Evolutionary conservation across 2,329 filamentous ascomycete species (phyloP).

Genomic region (Colletotrichum simmondsii): DNA sequence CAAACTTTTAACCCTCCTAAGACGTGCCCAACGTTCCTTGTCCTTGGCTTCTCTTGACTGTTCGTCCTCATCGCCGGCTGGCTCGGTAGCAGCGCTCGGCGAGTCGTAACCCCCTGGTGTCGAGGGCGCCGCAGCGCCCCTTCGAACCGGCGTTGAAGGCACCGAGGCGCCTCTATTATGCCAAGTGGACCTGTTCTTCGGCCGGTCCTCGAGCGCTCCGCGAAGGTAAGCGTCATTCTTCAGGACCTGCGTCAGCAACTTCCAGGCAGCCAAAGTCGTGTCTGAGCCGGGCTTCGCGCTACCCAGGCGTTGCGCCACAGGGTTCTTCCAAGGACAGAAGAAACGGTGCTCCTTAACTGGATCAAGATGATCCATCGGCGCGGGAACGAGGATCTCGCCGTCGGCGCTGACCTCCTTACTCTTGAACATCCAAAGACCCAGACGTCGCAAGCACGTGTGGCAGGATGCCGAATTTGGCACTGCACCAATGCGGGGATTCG

Average conservation of each 20-base stretch:
- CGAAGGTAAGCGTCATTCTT: slow-evolving; percentile 69
- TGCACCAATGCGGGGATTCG: slow-evolving; percentile 63
- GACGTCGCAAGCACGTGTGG: slow-evolving; percentile 84
- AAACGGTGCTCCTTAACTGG: slow-evolving; percentile 80
- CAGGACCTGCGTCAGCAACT: slow-evolving; percentile 63
- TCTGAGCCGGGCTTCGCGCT: slow-evolving; percentile 46
- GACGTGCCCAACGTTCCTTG: slow-evolving; percentile 78
- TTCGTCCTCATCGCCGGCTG: slow-evolving; percentile 54
- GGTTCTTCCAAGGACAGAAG: slow-evolving; percentile 84
- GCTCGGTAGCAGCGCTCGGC: slow-evolving; percentile 33
- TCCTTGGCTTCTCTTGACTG: slow-evolving; percentile 67
- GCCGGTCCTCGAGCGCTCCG: slow-evolving; percentile 35
- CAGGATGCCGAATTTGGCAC: slow-evolving; percentile 83
- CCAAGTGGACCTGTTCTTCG: slow-evolving; percentile 30
- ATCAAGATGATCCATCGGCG: slow-evolving; percentile 75
- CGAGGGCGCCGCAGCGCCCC: slow-evolving; percentile 21
- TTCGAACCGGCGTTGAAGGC: slow-evolving; percentile 30
- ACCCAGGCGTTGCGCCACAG: slow-evolving; percentile 64
- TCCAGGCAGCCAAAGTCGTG: slow-evolving; percentile 63
- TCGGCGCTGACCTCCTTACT: slow-evolving; percentile 73
- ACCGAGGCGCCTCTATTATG: slow-evolving; percentile 25
- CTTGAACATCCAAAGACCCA: slow-evolving; percentile 95
- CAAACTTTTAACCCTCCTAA: slow-evolving; percentile 77
- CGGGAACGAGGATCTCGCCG: slow-evolving; percentile 64
- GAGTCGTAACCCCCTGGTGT: slow-evolving; percentile 35